These are phyloP conservation scores for Arthrobotrys megalospora DNA, from an alignment of 2,329 filamentous ascomycete genomes.

Conservation along the genomic window DNA sequence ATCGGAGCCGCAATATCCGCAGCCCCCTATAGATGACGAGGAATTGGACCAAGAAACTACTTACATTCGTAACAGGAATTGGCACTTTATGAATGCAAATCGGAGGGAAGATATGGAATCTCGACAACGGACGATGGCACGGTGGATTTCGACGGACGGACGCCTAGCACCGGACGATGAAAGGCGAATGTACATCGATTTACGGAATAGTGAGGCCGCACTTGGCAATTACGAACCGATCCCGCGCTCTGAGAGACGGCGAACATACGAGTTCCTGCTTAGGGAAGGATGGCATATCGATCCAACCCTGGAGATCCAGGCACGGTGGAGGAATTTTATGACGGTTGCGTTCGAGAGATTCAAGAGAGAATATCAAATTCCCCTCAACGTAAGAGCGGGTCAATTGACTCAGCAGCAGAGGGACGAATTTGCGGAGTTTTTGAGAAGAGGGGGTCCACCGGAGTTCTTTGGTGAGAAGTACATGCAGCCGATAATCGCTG, in stretches of 20 bases:
- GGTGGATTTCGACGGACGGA: neutral
- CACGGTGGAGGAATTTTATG: conserved; percentile 9
- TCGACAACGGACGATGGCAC: too few species aligned
- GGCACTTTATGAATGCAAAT: too few species aligned
- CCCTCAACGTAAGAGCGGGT: neutral
- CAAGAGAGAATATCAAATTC: neutral
- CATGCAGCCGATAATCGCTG: conserved; percentile 4
- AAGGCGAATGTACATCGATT: neutral
- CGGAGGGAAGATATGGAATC: too few species aligned
- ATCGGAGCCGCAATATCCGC: too few species aligned
- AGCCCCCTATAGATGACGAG: too few species aligned
- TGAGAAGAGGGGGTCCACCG: conserved; percentile 9
- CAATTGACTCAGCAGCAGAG: conserved; percentile 9
- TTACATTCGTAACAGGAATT: too few species aligned
- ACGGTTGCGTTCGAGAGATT: conserved; percentile 9
- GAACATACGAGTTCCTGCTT: neutral
- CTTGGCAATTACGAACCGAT: conserved; percentile 5
- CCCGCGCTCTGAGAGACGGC: neutral
- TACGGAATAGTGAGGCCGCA: neutral
- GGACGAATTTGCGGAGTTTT: neutral
- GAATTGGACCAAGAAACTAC: too few species aligned
- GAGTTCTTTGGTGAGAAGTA: conserved; percentile 9
- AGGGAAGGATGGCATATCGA: conserved; percentile 25
- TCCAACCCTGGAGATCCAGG: neutral
- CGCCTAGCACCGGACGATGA: neutral